Evolutionary conservation across 228 moss, liverwort and hornwort genomes (phyloP), one percentile per base, ranked within the genome.

Genomic region (Sphagnum fallax): DNA sequence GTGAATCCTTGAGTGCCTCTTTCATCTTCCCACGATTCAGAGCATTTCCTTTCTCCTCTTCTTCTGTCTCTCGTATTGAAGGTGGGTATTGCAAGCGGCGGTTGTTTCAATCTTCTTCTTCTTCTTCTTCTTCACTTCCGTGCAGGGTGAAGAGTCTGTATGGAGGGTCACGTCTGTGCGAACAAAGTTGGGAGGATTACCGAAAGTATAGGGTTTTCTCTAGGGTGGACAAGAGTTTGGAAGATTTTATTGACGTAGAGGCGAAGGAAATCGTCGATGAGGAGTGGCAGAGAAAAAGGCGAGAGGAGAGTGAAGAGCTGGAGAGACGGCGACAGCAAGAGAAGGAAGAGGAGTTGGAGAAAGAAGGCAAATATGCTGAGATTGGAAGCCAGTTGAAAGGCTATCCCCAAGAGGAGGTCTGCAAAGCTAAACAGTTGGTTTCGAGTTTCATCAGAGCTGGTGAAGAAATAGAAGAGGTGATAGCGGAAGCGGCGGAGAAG

Each of bases 401-500:
- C 61, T 90, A 71, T 68, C 89, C 93, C 8, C 69, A 74, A 59
- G 84, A 93, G 79, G 83, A 86, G 15, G 78, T 93, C 51, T 67
- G 69, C 61, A 75, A 82, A 58, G 91, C 81, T 16, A 85, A 81
- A 47, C 83, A 81, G 68, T 69, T 92, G 52, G 89, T 95, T 47
- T 72, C 81, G 61, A 75, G 55, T 62, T 82, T 92, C 66, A 85
- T 95, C 62, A 89, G 71, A 76, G 79, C 92, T 52, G 92, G 92
- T 53, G 92, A 87, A 73, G 87, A 77, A 61, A 78, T 95, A 65
- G 95, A 95, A 68, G 86, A 92, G 92, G 95, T 84, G 82, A 93
- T 98, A 62, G 88, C 75, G 67, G 63, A 86, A 67, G 90, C 93
- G 47, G 78, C 85, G 16, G 89, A 89, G 11, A 83, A 68, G 58